phyloP scores from a whole-genome alignment of 1,139 yeast genomes.

The Blastobotrys malaysiensis region DNA sequence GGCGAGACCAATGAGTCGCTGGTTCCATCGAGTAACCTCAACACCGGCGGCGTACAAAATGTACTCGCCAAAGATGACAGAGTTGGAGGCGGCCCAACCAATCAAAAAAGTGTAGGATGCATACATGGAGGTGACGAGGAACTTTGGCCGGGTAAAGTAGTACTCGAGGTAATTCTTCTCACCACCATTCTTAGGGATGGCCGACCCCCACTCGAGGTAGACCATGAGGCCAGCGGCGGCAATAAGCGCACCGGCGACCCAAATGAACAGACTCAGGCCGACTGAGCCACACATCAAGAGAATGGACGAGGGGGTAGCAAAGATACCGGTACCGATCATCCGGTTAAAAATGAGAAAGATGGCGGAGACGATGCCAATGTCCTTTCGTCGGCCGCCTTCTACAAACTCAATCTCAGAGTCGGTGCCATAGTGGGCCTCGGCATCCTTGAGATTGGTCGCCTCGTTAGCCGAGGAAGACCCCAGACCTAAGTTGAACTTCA shows the following conservation, averaged over 20 bases:
- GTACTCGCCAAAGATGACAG: slow-evolving; percentile 46
- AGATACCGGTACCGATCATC: slow-evolving; percentile 86
- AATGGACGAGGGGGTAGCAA: slow-evolving; percentile 79
- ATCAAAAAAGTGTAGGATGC: slow-evolving; percentile 69
- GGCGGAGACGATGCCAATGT: slow-evolving; percentile 64
- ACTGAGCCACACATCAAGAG: slow-evolving; percentile 66
- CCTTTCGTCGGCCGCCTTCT: slow-evolving; percentile 18
- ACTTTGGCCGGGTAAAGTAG: slow-evolving; percentile 62
- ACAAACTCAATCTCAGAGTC: slow-evolving; percentile 5
- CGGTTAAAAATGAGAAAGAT: slow-evolving; percentile 67
- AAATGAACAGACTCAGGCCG: slow-evolving; percentile 64
- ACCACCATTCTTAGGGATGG: slow-evolving; percentile 83
- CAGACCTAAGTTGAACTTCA: background rate
- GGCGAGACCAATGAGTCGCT: slow-evolving; percentile 68
- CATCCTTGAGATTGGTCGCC: slow-evolving; percentile 3
- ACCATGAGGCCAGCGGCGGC: slow-evolving; percentile 71
- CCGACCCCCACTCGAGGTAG: slow-evolving; percentile 80
- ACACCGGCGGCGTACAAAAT: slow-evolving; percentile 64
- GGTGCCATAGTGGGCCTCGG: slow-evolving; percentile 3
- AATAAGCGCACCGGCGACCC: slow-evolving; percentile 73
- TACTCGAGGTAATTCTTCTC: slow-evolving; percentile 79
- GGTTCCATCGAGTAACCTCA: slow-evolving; percentile 67
- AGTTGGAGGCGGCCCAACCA: slow-evolving; percentile 84
- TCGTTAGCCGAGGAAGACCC: background rate
- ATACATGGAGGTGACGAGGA: slow-evolving; percentile 67